A percentile compares a stretch with the other conserved stretches of the same genome.
Evolutionary conservation across 192 early-diverging fungal genomes (phyloP).

Genomic region (Dissophora ornata): DNA sequence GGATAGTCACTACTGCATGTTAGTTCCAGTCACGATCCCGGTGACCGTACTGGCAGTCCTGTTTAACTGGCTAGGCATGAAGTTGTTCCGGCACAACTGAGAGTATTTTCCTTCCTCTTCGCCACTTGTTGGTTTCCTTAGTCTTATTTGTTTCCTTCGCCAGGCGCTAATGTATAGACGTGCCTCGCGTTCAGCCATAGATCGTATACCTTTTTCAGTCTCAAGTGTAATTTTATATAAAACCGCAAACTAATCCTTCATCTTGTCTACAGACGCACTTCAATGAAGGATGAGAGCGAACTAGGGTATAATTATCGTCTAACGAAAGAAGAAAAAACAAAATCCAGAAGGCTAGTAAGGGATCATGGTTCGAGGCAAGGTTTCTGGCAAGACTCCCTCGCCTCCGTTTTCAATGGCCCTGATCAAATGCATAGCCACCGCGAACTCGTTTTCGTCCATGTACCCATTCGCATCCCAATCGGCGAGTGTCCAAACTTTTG

Average conservation of each 20-base stretch:
- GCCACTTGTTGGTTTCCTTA: no score
- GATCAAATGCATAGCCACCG: constrained; percentile 82
- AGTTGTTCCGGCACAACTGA: constrained; percentile 91
- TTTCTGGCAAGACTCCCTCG: constrained; percentile 55
- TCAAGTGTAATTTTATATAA: not conserved
- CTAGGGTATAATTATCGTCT: not conserved
- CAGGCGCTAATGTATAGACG: not conserved
- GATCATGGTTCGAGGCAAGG: constrained; percentile 58
- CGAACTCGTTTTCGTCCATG: constrained; percentile 85
- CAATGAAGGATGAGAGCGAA: no score
- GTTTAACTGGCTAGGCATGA: constrained; percentile 97
- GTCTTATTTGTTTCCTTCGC: no score
- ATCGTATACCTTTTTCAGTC: not conserved
- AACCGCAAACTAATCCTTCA: no score
- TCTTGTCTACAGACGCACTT: no score
- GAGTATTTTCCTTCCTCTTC: not conserved
- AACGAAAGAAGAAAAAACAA: not conserved
- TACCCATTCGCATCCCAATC: constrained; percentile 89
- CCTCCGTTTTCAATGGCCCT: constrained; percentile 58
- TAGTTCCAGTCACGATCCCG: constrained; percentile 83
- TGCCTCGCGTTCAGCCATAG: not conserved
- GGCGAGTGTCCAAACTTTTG: constrained; percentile 79
- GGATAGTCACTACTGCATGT: constrained; percentile 84
- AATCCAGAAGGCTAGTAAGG: constrained; percentile 46
- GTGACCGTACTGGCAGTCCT: constrained; percentile 81